A percentile compares a stretch with the other conserved stretches of the same genome.
These are phyloP conservation scores for Allomyces macrogynus DNA, from an alignment of 192 early-diverging fungal species.

Conservation along the genomic window DNA sequence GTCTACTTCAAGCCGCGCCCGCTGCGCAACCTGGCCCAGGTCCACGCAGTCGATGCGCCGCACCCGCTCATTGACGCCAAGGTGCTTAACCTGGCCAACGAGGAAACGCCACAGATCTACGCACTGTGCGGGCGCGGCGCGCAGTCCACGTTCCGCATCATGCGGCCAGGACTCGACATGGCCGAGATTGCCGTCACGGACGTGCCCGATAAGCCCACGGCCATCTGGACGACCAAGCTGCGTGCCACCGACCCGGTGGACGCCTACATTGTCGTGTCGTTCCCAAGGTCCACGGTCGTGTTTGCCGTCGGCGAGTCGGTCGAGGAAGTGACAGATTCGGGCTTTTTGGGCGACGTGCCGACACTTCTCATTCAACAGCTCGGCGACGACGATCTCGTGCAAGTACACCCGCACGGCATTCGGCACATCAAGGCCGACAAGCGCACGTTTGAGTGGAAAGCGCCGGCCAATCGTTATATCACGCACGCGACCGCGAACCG, in stretches of 20 bases:
- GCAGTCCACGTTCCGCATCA: conserved; percentile 59
- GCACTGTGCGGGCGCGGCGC: conserved; percentile 65
- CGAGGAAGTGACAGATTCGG: conserved; percentile 75
- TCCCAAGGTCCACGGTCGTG: conserved; percentile 79
- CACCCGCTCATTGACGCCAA: conserved; percentile 63
- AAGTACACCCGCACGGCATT: conserved; percentile 76
- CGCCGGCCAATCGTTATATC: conserved; percentile 53
- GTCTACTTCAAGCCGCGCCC: conserved; percentile 52
- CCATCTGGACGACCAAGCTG: conserved; percentile 57
- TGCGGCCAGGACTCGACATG: conserved; percentile 81
- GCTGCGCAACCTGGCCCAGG: conserved; percentile 63
- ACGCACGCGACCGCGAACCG: conserved; percentile 59
- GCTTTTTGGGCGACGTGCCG: conserved; percentile 60
- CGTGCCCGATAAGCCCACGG: conserved; percentile 78
- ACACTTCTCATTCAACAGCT: conserved; percentile 69
- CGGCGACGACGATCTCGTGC: conserved; percentile 71
- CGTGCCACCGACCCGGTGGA: conserved; percentile 35
- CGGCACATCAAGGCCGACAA: conserved; percentile 71
- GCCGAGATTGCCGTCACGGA: conserved; percentile 80
- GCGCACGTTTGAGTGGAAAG: conserved; percentile 83
- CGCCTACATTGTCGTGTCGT: conserved; percentile 78
- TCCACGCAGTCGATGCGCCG: conserved; percentile 74
- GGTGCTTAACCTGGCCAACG: conserved; percentile 71
- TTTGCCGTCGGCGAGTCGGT: conserved; percentile 82
- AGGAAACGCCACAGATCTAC: conserved; percentile 89